These are phyloP conservation scores for Chalara sp. DNA, from an alignment of 2,329 filamentous ascomycete species.

Conservation along the genomic window DNA sequence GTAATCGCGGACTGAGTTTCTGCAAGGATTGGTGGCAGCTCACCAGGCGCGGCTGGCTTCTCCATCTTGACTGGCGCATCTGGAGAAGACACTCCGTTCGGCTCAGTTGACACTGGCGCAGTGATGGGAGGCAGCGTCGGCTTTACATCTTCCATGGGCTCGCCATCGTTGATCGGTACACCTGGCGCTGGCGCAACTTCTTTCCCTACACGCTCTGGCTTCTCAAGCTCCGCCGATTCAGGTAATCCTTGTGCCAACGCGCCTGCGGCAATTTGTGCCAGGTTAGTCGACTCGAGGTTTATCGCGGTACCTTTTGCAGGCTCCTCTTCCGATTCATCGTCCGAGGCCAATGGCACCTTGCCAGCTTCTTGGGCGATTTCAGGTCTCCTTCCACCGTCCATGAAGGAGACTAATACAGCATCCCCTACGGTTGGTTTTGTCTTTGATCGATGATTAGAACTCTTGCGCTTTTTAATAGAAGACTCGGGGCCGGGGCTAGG, in stretches of 20 bases:
- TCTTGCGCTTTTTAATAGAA: slow-evolving; percentile 11
- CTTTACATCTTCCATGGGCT: slow-evolving; percentile 15
- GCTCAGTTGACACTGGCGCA: slow-evolving; percentile 5
- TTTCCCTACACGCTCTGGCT: slow-evolving; percentile 31
- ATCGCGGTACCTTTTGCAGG: slow-evolving; percentile 24
- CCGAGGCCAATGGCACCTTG: slow-evolving; percentile 42
- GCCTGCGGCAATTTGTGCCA: not conserved
- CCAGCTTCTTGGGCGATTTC: slow-evolving; percentile 57
- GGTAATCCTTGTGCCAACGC: not conserved
- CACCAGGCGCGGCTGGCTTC: slow-evolving; percentile 12
- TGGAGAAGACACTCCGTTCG: slow-evolving; percentile 7
- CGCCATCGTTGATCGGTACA: slow-evolving; percentile 42
- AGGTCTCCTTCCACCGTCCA: slow-evolving; percentile 56
- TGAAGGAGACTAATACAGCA: slow-evolving; percentile 58
- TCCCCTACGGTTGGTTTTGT: slow-evolving; percentile 47
- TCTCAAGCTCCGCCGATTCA: slow-evolving; percentile 39
- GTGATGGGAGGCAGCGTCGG: slow-evolving; percentile 16
- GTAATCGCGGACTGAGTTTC: slow-evolving; percentile 18
- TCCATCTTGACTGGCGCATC: slow-evolving; percentile 14
- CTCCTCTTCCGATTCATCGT: slow-evolving; percentile 35
- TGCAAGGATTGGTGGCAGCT: slow-evolving; percentile 22
- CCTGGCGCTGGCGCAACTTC: slow-evolving; percentile 51
- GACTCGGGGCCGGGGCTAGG: slow-evolving; percentile 19
- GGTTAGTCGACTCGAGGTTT: slow-evolving; percentile 16
- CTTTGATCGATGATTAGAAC: slow-evolving; percentile 9